Evolutionary conservation across 2,329 filamentous ascomycete genomes (phyloP).

Genomic region (Trichoderma arundinaceum): DNA sequence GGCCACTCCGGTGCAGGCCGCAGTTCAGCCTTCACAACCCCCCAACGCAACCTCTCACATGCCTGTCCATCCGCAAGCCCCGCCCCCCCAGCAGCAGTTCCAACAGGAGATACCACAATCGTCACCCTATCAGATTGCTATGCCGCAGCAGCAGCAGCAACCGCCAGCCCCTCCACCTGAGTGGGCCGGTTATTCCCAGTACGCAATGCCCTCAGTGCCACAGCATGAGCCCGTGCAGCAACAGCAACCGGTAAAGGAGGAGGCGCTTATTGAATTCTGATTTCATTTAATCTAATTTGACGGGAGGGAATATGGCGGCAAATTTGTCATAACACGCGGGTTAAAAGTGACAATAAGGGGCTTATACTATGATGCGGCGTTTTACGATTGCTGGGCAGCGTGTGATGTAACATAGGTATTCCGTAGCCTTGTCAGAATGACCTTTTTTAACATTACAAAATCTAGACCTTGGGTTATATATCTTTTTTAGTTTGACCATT

Average conservation of each 20-base stretch:
- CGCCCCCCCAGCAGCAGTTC: conserved; percentile 18
- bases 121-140: conserved; percentile 38
- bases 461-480: neutral
- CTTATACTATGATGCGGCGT: conserved; percentile 19
- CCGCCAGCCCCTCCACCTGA: conserved; percentile 47
- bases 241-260: conserved; percentile 65
- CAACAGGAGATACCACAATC: conserved; percentile 31
- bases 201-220: conserved; percentile 68
- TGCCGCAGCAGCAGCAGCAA: conserved; percentile 42
- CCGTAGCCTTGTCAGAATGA: conserved; percentile 29
- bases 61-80: conserved; percentile 28
- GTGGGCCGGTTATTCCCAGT: conserved; percentile 60
- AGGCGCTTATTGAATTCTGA: conserved; percentile 79
- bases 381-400: conserved; percentile 26
- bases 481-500: too few species aligned
- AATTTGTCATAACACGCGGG: conserved; percentile 1
- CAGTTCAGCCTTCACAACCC: conserved; percentile 41
- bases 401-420: conserved; percentile 27
- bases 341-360: conserved; percentile 12
- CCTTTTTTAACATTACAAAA: neutral
- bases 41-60: conserved; percentile 35
- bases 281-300: conserved; percentile 5
- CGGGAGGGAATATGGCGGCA: neutral
- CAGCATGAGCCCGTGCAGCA: conserved; percentile 49
- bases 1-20: conserved; percentile 42